Evolutionary conservation across 306 rosid species (phyloP).

Genomic region (Cyamopsis tetragonoloba): DNA sequence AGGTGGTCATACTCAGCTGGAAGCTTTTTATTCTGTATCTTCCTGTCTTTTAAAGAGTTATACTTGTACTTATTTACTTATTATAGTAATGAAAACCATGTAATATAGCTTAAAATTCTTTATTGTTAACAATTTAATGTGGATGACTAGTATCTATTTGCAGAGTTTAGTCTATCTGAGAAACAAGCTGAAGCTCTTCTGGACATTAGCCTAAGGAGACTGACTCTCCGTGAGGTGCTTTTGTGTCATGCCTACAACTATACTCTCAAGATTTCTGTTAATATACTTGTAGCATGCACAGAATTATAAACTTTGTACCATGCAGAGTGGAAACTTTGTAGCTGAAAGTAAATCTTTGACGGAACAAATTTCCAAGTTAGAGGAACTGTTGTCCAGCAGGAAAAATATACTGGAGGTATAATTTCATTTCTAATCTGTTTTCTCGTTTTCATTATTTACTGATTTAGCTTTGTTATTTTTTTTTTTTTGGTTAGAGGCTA

Average conservation of each 20-base stretch:
- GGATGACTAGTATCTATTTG: conserved; percentile 9
- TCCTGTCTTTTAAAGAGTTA: background rate
- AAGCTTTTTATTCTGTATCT: background rate
- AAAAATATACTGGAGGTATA: conserved; percentile 75
- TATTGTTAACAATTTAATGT: conserved; percentile 3
- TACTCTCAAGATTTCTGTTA: background rate
- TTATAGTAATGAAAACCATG: background rate
- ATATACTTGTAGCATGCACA: background rate
- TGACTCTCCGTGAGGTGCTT: conserved; percentile 78
- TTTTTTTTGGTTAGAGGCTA: background rate
- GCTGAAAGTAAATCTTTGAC: conserved; percentile 71
- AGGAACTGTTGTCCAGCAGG: conserved; percentile 78
- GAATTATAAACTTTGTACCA: conserved; percentile 21
- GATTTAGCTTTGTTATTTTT: background rate
- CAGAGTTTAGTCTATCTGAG: conserved; percentile 81
- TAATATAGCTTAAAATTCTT: conserved; percentile 4
- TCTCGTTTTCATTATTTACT: background rate
- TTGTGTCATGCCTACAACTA: conserved; percentile 10
- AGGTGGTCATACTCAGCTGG: background rate
- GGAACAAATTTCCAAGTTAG: conserved; percentile 75
- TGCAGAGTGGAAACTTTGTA: conserved; percentile 69
- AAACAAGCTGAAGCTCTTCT: conserved; percentile 96
- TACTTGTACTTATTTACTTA: too few relatives aligned
- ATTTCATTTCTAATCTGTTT: background rate
- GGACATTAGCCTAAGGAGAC: conserved; percentile 86